Evolutionary conservation across 2,329 filamentous ascomycete genomes (phyloP).

Genomic region (Trichophyton schoenleinii): DNA sequence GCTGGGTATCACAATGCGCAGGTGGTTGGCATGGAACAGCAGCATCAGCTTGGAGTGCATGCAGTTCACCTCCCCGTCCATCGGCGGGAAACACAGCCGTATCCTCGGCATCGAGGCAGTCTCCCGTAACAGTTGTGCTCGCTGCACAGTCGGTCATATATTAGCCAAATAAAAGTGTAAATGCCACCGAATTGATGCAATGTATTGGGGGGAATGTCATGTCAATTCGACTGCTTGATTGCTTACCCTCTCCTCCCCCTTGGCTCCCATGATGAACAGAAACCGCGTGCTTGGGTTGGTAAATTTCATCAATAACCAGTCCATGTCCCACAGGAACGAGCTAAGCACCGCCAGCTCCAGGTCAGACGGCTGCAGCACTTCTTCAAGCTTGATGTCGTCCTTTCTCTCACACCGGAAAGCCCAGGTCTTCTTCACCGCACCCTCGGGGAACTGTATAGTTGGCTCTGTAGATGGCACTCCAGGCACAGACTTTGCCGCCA

Average conservation of each 20-base stretch:
- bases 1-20: slow-evolving; percentile 73
- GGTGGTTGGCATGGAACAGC: slow-evolving; percentile 59
- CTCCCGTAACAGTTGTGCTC: slow-evolving; percentile 27
- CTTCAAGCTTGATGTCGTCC: slow-evolving; percentile 77
- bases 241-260: slow-evolving; percentile 34
- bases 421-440: slow-evolving; percentile 73
- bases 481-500: not conserved
- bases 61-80: slow-evolving; percentile 55
- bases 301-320: slow-evolving; percentile 66
- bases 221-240: too few relatives aligned
- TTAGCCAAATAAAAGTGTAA: not conserved
- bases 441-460: slow-evolving; percentile 41
- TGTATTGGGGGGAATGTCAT: too few relatives aligned
- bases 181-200: too few relatives aligned
- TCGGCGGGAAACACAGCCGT: slow-evolving; percentile 64
- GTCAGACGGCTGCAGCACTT: slow-evolving; percentile 61
- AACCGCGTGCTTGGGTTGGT: slow-evolving; percentile 49
- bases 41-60: slow-evolving; percentile 96
- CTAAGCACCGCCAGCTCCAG: slow-evolving; percentile 70
- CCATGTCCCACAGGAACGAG: slow-evolving; percentile 73
- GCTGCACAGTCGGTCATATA: slow-evolving; percentile 17
- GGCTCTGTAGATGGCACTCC: not conserved
- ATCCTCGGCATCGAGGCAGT: slow-evolving; percentile 40
- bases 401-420: slow-evolving; percentile 49
- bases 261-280: slow-evolving; percentile 51